Evolutionary conservation across 202 grass and related monocot genomes (phyloP).

Genomic region (Schoenoplectus tabernaemontani): DNA sequence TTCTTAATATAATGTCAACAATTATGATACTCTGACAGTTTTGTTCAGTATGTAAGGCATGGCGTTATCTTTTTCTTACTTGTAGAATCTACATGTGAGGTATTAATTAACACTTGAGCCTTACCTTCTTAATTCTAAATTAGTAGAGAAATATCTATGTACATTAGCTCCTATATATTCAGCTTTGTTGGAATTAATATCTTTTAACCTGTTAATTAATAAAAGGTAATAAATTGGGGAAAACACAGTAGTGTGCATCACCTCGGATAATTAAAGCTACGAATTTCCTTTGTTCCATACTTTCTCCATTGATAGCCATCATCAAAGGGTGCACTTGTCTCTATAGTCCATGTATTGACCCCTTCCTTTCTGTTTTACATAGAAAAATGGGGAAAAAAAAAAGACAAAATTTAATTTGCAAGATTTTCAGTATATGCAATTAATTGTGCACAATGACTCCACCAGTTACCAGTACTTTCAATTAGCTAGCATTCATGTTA

Average conservation of each 20-base stretch:
- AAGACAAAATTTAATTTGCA: not conserved
- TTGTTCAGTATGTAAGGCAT: too few relatives aligned
- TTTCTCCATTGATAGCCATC: slow-evolving; percentile 87
- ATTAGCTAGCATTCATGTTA: too few relatives aligned
- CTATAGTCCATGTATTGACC: slow-evolving; percentile 32
- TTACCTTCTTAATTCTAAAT: not conserved
- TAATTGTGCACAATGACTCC: not conserved
- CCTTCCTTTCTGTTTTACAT: slow-evolving; percentile 36
- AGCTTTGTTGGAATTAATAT: too few relatives aligned
- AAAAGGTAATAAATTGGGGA: not conserved
- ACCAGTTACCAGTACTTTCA: not conserved
- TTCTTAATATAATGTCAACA: too few relatives aligned
- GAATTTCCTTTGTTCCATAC: slow-evolving; percentile 78
- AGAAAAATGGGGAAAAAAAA: not conserved
- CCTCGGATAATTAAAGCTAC: slow-evolving; percentile 65
- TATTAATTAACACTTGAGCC: too few relatives aligned
- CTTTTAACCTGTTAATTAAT: not conserved
- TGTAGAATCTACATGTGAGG: too few relatives aligned
- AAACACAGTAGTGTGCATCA: slow-evolving; percentile 2
- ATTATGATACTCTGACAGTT: too few relatives aligned
- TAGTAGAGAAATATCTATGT: not conserved
- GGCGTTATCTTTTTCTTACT: too few relatives aligned
- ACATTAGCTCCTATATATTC: too few relatives aligned
- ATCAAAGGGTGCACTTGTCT: slow-evolving; percentile 46
- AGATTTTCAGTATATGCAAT: too few relatives aligned